A percentile compares a stretch with the other conserved stretches of the same genome.
phyloP scores from a whole-genome alignment of 2,329 filamentous ascomycete species.

The Penicillium sp. region DNA sequence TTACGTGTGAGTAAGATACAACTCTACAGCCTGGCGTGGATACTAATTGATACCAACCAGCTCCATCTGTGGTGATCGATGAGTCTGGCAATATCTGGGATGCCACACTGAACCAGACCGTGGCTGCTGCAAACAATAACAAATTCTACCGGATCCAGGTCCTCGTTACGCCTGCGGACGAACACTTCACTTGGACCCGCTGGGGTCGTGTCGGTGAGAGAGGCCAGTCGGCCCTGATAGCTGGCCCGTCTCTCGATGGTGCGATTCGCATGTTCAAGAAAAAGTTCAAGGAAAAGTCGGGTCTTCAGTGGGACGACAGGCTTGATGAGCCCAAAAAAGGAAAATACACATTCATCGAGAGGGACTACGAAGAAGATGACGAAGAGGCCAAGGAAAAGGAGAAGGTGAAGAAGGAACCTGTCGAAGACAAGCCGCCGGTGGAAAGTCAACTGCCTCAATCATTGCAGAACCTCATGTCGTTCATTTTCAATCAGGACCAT shows the following conservation, averaged over 20 bases:
- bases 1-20: too few relatives aligned
- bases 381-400: conserved; percentile 46
- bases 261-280: conserved; percentile 55
- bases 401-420: conserved; percentile 38
- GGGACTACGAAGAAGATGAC: conserved; percentile 74
- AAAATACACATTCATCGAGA: conserved; percentile 79
- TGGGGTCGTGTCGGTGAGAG: conserved; percentile 75
- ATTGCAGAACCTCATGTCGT: conserved; percentile 71
- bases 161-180: conserved; percentile 31
- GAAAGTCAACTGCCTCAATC: conserved; percentile 63
- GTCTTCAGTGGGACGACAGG: conserved; percentile 56
- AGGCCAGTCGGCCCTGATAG: conserved; percentile 52
- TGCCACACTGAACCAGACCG: conserved; percentile 78
- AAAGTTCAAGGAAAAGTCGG: conserved; percentile 63
- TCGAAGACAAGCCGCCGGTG: conserved; percentile 42
- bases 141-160: conserved; percentile 81
- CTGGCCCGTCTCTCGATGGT: conserved; percentile 38
- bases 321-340: conserved; percentile 54
- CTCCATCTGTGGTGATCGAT: conserved; percentile 65
- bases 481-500: conserved; percentile 81
- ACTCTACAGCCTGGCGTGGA: too few relatives aligned
- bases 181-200: conserved; percentile 70
- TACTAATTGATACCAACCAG: not conserved
- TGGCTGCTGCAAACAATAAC: conserved; percentile 73
- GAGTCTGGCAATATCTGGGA: conserved; percentile 72